Base-by-base conservation (phyloP, 371 early-diverging fungal genomes). In the Cokeromyces recurvatus region DNA sequence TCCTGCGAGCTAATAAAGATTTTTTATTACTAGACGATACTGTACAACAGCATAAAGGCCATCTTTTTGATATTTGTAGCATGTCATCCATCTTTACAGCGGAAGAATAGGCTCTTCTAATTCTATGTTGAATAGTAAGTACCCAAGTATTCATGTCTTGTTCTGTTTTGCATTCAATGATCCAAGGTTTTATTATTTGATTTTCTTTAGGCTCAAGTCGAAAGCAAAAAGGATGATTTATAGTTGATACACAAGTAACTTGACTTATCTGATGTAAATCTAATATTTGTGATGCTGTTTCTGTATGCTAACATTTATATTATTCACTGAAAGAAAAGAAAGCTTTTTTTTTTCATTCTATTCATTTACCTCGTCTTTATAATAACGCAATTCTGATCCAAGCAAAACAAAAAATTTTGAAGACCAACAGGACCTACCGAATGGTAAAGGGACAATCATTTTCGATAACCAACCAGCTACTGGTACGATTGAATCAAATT, bases 381-480 rank as follows among this genome's bases (percentile, higher is more conserved):
- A 61, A 16, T 43, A 44, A 2, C 56, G 39, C 21, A 61, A 21
- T 38, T 61, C 61, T 12, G 61, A 55, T 29, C 55, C 49, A 19
- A 61, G 50, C 32, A 61, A 46, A 4, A 61, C 56, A 46, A 61
- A 61, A n/a, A 41, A 61, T 6, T 46, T 32, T 15, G 63, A 54
- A 32, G 43, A 25, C 59, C 63, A 58, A 14, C 57, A 37, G 31
- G 55, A 38, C 51, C 63, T 49, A 22, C 51, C 51, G 41, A 55
- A 54, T 14, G 57, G 53, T 16, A 51, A 41, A 19, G 40, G 21
- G 8, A 11, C 29, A 6, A 52, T 45, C 55, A 55, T 51, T 19
- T 55, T 61, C 4, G 46, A 44, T 12, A 61, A 24, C 55, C 56
- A 55, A 15, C 56, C 56, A 41, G 61, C 56, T 32, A 53, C 40